Percentiles rank a stretch among this genome's conserved stretches.
Evolutionary conservation across 2,329 filamentous ascomycete species (phyloP).

Genomic region (Akanthomyces uredinophilus): DNA sequence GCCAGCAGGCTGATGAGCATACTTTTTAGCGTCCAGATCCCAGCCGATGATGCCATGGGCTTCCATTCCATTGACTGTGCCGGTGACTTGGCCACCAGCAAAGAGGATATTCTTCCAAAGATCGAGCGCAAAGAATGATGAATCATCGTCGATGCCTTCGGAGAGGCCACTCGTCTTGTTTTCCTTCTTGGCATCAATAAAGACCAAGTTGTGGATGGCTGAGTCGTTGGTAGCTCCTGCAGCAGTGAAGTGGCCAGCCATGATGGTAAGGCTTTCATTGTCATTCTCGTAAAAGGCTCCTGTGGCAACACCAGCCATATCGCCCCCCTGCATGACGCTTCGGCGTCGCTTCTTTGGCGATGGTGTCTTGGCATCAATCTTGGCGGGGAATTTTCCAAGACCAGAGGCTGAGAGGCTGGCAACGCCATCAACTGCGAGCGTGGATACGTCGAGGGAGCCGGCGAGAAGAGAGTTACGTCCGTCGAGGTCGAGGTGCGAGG

Average conservation of each 20-base stretch:
- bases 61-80: constrained; percentile 55
- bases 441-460: constrained; percentile 74
- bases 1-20: constrained; percentile 67
- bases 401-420: constrained; percentile 55
- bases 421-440: constrained; percentile 67
- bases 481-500: constrained; percentile 60
- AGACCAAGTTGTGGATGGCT: constrained; percentile 69
- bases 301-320: constrained; percentile 65
- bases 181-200: constrained; percentile 72
- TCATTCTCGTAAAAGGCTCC: constrained; percentile 71
- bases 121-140: constrained; percentile 69
- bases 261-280: constrained; percentile 73
- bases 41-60: constrained; percentile 76
- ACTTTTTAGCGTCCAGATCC: constrained; percentile 61
- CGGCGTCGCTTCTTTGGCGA: constrained; percentile 41
- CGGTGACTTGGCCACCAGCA: constrained; percentile 75
- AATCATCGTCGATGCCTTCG: constrained; percentile 61
- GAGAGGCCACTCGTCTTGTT: constrained; percentile 65
- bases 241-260: constrained; percentile 81
- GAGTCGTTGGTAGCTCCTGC: constrained; percentile 59
- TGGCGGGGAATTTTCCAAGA: constrained; percentile 53
- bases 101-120: constrained; percentile 65
- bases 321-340: constrained; percentile 33
- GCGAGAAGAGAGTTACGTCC: constrained; percentile 66
- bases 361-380: constrained; percentile 38